These are phyloP conservation scores for Rhodotorula graminis DNA, from an alignment of 768 basidiomycete genomes.

Conservation along the genomic window DNA sequence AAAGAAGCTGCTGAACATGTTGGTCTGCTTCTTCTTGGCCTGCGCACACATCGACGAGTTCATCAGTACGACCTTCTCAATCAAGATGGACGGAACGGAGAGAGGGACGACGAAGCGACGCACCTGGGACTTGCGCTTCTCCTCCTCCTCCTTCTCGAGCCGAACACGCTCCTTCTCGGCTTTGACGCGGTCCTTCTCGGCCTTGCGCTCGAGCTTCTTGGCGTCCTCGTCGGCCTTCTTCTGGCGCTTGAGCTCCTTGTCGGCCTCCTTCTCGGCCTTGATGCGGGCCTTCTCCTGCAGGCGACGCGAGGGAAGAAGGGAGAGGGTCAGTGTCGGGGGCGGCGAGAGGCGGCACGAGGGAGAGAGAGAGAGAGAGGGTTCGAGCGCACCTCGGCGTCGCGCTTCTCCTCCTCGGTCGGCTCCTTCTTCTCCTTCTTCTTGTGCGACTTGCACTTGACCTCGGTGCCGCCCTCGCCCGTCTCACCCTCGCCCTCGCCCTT, in stretches of 20 bases:
- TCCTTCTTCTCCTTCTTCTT: slow-evolving; percentile 15
- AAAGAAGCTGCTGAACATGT: slow-evolving; percentile 74
- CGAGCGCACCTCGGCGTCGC: slow-evolving; percentile 21
- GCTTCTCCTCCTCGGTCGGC: slow-evolving; percentile 25
- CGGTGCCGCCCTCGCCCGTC: slow-evolving; percentile 25
- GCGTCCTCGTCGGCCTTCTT: slow-evolving; percentile 60
- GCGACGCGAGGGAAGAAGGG: not conserved
- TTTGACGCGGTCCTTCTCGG: slow-evolving; percentile 33
- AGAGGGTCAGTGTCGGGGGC: not conserved
- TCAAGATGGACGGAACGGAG: too few relatives aligned
- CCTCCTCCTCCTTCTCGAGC: slow-evolving; percentile 58
- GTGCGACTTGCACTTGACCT: slow-evolving; percentile 33
- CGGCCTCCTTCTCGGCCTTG: slow-evolving; percentile 36
- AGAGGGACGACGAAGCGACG: too few relatives aligned
- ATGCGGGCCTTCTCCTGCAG: slow-evolving; percentile 21
- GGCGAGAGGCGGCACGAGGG: fast-evolving
- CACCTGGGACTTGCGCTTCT: slow-evolving; percentile 6
- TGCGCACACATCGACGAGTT: not conserved
- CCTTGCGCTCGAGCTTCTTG: slow-evolving; percentile 25
- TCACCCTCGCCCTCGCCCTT: slow-evolving; percentile 20
- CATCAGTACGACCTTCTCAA: not conserved
- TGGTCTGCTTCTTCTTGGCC: slow-evolving; percentile 66
- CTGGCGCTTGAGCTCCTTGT: slow-evolving; percentile 44
- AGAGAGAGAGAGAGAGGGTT: not conserved
- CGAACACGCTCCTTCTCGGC: slow-evolving; percentile 49